Conservation (phyloP, 1,284 basidiomycete species). For the Apiotrichum mycotoxinovorans region DNA sequence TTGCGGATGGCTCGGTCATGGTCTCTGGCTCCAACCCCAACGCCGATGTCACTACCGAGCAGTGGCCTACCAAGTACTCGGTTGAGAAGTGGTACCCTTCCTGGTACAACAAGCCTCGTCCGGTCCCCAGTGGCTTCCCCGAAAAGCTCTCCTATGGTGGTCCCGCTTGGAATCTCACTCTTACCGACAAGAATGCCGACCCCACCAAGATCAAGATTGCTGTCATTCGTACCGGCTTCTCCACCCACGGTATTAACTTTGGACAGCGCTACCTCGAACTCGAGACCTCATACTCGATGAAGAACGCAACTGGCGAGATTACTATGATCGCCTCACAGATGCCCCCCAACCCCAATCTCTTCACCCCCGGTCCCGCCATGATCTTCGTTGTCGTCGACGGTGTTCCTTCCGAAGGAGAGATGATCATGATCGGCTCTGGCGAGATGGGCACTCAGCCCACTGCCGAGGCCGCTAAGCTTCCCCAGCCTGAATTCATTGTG, state of each 20-base stretch:
- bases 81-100: slow-evolving; percentile 50
- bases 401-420: slow-evolving; percentile 71
- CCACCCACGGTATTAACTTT: slow-evolving; percentile 80
- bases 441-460: slow-evolving; percentile 66
- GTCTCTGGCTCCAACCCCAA: slow-evolving; percentile 77
- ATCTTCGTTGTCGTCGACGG: slow-evolving; percentile 76
- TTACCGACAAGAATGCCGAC: slow-evolving; percentile 59
- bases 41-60: slow-evolving; percentile 58
- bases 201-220: slow-evolving; percentile 62
- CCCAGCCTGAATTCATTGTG: slow-evolving; percentile 41
- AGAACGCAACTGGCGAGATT: slow-evolving; percentile 64
- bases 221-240: slow-evolving; percentile 83
- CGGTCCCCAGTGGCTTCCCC: slow-evolving; percentile 49
- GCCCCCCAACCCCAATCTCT: slow-evolving; percentile 76
- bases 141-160: slow-evolving; percentile 64
- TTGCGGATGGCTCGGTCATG: slow-evolving; percentile 79
- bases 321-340: slow-evolving; percentile 74
- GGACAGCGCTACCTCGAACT: slow-evolving; percentile 61
- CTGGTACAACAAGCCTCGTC: slow-evolving; percentile 65
- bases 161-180: slow-evolving; percentile 66
- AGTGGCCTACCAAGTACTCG: slow-evolving; percentile 46
- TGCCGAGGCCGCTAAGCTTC: slow-evolving; percentile 55
- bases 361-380: slow-evolving; percentile 80
- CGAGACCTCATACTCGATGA: slow-evolving; percentile 72
- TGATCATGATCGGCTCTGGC: slow-evolving; percentile 73